Evolutionary conservation across 176 grass and related monocot species (phyloP).

Genomic region (Aegilops bicornis): DNA sequence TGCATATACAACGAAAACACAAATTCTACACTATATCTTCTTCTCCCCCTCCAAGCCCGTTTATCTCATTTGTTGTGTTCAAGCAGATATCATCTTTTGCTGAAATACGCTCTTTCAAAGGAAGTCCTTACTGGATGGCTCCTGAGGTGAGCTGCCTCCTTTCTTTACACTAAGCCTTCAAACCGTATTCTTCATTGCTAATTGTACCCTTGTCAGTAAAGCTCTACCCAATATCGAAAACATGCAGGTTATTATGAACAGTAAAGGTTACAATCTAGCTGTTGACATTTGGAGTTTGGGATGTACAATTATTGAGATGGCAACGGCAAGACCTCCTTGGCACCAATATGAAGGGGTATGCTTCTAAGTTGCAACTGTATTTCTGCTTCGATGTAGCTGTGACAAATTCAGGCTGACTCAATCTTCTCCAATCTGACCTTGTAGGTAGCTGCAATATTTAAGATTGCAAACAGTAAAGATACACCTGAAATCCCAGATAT

Average conservation of each 20-base stretch:
- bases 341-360: constrained; percentile 88
- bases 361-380: constrained; percentile 35
- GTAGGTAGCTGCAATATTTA: constrained; percentile 99
- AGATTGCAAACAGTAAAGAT: constrained; percentile 98
- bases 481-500: constrained; percentile 80
- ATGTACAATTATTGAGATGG: constrained; percentile 98
- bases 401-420: not conserved
- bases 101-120: constrained; percentile 93
- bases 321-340: constrained; percentile 95
- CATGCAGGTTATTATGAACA: constrained; percentile 89
- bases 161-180: constrained; percentile 9
- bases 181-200: not conserved
- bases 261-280: constrained; percentile 76
- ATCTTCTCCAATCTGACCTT: constrained; percentile 24
- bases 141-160: constrained; percentile 66
- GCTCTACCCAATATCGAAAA: not conserved
- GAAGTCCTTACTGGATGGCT: constrained; percentile 99
- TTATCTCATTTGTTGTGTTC: constrained; percentile 33
- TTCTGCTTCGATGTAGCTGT: constrained; percentile 30
- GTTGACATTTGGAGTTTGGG: constrained; percentile 99
- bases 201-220: not conserved
- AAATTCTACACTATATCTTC: not conserved
- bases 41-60: constrained; percentile 21
- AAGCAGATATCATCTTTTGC: constrained; percentile 90
- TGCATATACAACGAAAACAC: not conserved